phyloP scores from a whole-genome alignment of 164 flowering plant species.

The Macadamia integrifolia region DNA sequence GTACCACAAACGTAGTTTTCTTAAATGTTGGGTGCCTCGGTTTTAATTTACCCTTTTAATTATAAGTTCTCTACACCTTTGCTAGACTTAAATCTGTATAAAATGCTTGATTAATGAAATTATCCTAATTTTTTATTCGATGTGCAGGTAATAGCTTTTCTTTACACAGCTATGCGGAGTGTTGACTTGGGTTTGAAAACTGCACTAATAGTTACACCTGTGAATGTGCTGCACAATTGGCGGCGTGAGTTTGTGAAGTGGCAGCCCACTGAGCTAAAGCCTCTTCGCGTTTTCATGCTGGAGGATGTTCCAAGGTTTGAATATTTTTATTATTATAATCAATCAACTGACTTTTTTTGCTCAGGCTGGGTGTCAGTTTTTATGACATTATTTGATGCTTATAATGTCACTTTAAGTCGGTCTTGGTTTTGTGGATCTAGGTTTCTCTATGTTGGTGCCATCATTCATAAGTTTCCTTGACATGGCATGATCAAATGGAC shows the following conservation, averaged over 20 bases:
- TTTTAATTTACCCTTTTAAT: no score
- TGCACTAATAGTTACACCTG: conserved; percentile 92
- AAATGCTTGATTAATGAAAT: conserved; percentile 1
- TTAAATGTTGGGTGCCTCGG: no score
- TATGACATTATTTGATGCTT: no score
- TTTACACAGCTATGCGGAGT: conserved; percentile 89
- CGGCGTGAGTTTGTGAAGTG: conserved; percentile 85
- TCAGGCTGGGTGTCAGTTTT: no score
- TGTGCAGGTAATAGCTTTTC: conserved; percentile 86
- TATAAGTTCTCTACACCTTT: background rate
- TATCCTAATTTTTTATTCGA: conserved; percentile 5
- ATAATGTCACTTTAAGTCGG: no score
- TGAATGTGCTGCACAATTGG: conserved; percentile 99
- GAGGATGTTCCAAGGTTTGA: conserved; percentile 87
- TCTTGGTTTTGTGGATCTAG: no score
- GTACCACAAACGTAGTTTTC: no score
- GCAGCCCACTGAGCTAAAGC: conserved; percentile 82
- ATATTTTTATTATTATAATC: background rate
- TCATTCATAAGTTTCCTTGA: no score
- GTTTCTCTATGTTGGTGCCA: no score
- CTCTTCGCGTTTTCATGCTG: conserved; percentile 81
- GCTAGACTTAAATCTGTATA: background rate
- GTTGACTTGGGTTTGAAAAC: conserved; percentile 78
- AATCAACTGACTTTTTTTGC: background rate
- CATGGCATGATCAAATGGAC: no score